A percentile compares a stretch with the other conserved stretches of the same genome.
phyloP scores from a whole-genome alignment of 352 stramenopile species.

The Globisporangium paddicum region DNA sequence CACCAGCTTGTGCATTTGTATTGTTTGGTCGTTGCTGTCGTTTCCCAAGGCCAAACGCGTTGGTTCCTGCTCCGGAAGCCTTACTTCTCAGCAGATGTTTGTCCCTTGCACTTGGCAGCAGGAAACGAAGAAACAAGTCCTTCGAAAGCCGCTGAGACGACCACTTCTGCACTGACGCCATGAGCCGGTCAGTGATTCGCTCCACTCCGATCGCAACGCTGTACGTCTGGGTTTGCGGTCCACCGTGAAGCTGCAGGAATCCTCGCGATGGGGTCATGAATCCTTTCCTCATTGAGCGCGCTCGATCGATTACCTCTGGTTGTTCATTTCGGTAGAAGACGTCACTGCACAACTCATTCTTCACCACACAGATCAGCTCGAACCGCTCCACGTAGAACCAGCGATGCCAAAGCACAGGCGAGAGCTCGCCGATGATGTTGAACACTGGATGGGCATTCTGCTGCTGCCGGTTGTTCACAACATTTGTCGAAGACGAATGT shows the following conservation, averaged over 20 bases:
- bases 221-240: constrained; percentile 23
- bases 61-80: constrained; percentile 14
- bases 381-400: constrained; percentile 89
- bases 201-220: constrained; percentile 45
- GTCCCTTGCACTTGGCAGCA: constrained; percentile 20
- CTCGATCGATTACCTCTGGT: constrained; percentile 25
- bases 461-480: constrained; percentile 33
- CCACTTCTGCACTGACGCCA: constrained; percentile 64
- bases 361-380: constrained; percentile 72
- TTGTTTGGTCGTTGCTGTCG: constrained; percentile 25
- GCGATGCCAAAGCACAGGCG: constrained; percentile 84
- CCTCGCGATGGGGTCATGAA: constrained; percentile 19
- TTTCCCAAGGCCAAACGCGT: constrained; percentile 10
- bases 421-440: constrained; percentile 85
- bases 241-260: constrained; percentile 29
- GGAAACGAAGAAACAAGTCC: constrained; percentile 79
- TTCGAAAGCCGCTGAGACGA: constrained; percentile 72
- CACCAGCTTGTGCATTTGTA: constrained; percentile 10
- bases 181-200: constrained; percentile 44
- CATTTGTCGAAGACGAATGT: constrained; percentile 23
- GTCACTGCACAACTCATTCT: constrained; percentile 55
- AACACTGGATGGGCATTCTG: constrained; percentile 79
- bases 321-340: constrained; percentile 59
- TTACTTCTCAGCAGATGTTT: constrained; percentile 13
- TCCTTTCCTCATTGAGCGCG: constrained; percentile 23